Base-by-base conservation (phyloP, 176 grass and related monocot genomes). In the Chrysopogon serrulatus region DNA sequence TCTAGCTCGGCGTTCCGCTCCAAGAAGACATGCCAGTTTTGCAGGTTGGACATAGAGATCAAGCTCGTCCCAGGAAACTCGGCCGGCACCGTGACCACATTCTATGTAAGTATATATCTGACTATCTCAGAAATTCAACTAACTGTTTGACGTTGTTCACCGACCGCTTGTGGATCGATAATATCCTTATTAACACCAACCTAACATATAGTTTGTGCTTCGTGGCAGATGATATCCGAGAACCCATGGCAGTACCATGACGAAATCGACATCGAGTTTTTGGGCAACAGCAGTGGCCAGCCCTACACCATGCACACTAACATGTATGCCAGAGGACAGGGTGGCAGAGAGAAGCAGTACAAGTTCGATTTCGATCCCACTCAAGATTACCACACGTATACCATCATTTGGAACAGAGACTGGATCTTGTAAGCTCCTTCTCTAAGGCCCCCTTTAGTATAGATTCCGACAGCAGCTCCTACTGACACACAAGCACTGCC, bases 91-190 rank as follows among this genome's bases (percentile, higher is more conserved):
- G 88, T 93, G 12, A 89, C 86, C 36, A 87, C 94, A 62, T 64
- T 87, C 27, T 96, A 96, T 89, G 93, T 93, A 93, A 92, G 89
- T 85, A n/a, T n/a, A n/a, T n/a, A n/a, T n/a, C n/a, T n/a, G n/a
- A n/a, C n/a, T n/a, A 21, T 6, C 27, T 35, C 41, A 73, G 30
- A 27, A 27, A 27, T 14, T 61, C 8, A 36, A 60, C 56, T 2
- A 74, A 62, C 24, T 40, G 63, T 64, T 69, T 44, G 28, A 42
- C 0, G 0, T 62, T 42, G 61, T 40, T 56, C 19, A n/a, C 8
- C 8, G 2, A 56, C 51, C 24, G 21, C 9, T 36, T 6, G 41
- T 71, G 7, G 21, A 68, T 82, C 32, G 78, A n/a, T n/a, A n/a
- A n/a, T n/a, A n/a, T n/a, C n/a, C n/a, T 93, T 23, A 82, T 96